Evolutionary conservation across 2,329 filamentous ascomycete genomes (phyloP).

Genomic region (Trichoderma brevicompactum): DNA sequence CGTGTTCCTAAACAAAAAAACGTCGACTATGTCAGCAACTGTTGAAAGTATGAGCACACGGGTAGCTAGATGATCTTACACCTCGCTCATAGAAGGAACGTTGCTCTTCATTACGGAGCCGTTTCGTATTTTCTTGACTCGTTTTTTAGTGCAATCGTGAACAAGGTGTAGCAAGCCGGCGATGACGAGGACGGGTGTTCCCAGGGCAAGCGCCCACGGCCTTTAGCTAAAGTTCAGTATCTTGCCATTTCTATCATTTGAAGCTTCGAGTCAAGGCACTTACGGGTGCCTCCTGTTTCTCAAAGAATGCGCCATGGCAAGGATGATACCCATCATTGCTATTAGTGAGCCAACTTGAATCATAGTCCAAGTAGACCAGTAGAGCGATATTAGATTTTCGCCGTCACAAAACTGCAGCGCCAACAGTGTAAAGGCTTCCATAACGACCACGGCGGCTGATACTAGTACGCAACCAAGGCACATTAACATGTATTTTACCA

Average conservation of each 20-base stretch:
- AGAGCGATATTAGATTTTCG: slow-evolving; percentile 62
- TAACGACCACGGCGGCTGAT: slow-evolving; percentile 52
- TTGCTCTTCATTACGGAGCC: slow-evolving; percentile 36
- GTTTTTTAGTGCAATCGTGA: slow-evolving; percentile 46
- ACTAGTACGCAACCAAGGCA: slow-evolving; percentile 51
- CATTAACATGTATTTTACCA: slow-evolving; percentile 49
- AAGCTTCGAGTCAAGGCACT: slow-evolving; percentile 35
- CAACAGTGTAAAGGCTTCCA: slow-evolving; percentile 59
- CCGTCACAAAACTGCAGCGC: slow-evolving; percentile 63
- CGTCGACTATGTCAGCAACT: not conserved
- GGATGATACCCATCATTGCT: slow-evolving; percentile 60
- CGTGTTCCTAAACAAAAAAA: slow-evolving; percentile 39
- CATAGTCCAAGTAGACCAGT: slow-evolving; percentile 66
- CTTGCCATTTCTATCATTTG: no score
- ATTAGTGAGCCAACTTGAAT: slow-evolving; percentile 62
- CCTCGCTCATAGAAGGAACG: slow-evolving; percentile 49
- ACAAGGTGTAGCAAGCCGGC: slow-evolving; percentile 58
- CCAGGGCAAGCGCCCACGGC: slow-evolving; percentile 62
- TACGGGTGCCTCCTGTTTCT: slow-evolving; percentile 57
- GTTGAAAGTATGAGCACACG: not conserved
- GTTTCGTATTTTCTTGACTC: slow-evolving; percentile 41
- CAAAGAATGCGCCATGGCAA: slow-evolving; percentile 57
- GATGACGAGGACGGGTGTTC: slow-evolving; percentile 63
- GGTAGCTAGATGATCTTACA: slow-evolving; percentile 42
- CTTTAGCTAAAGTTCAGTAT: slow-evolving; percentile 41